Evolutionary conservation across 2,329 filamentous ascomycete species (phyloP), one percentile per base, ranked within the genome.

Genomic region (Penicillium oxalicum): DNA sequence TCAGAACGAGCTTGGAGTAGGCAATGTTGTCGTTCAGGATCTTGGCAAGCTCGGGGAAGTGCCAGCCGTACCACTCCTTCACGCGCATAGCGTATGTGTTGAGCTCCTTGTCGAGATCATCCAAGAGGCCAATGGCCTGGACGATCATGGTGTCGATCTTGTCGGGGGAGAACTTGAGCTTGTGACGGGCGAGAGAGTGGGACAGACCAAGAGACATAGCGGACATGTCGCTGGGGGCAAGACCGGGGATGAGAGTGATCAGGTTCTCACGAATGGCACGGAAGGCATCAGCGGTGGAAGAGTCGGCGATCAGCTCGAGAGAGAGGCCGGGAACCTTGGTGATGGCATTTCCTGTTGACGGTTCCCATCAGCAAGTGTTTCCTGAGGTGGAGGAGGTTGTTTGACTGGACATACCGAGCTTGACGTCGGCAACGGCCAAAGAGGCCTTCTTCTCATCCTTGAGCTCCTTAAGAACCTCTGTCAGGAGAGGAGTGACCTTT

Each of bases 81-180:
- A 96, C 90, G 70, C 93, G 82, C 93, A 98, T 98, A 57, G 93
- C 91, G 68, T 96, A 97, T 61, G 88, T 93, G 77, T 98, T 98
- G 56, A 98, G 78, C 74, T 98, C 93, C 79, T 98, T 98, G 77
- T 98, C 93, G 53, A 98, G 77, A 57, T 98, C 93, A 68, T 98
- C 93, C 40, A 98, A 79, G 44, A 96, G 82, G 56, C 87, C 86
- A 67, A 98, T 93, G 49, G 91, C 91, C 75, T 98, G 93, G 50
- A 98, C 91, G 66, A 98, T 95, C 93, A 98, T 98, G 44, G 93
- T 93, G 69, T 98, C 93, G 60, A 98, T 91, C 79, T 98, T 98
- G 68, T 98, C 91, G 49, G 91, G 87, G 7, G 89, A 95, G 75
- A 98, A 98, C 78, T 96, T 96, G 66, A 98, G 83, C 80, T 95